A percentile compares a stretch with the other conserved stretches of the same genome.
phyloP scores from a whole-genome alignment of 2,329 filamentous ascomycete species.

The Diaporthe caulivora region DNA sequence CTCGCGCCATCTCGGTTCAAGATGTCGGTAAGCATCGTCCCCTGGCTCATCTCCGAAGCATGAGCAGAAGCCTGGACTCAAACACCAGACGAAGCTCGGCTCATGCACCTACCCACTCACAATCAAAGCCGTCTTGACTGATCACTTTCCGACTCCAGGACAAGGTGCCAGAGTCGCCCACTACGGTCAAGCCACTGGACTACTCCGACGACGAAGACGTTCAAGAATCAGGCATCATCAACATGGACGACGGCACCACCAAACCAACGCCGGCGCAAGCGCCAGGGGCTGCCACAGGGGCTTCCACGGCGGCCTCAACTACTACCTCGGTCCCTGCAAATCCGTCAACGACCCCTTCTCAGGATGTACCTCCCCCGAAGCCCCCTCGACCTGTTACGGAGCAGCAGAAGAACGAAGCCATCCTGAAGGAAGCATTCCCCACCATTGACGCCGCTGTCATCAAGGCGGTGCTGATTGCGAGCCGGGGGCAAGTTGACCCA shows the following conservation, averaged over 20 bases:
- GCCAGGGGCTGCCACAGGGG: conserved; percentile 44
- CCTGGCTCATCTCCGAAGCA: conserved; percentile 39
- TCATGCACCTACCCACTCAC: conserved; percentile 35
- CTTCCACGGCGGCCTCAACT: conserved; percentile 44
- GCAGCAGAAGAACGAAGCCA: conserved; percentile 86
- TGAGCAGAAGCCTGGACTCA: conserved; percentile 30
- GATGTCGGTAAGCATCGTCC: conserved; percentile 38
- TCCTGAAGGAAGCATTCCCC: conserved; percentile 94
- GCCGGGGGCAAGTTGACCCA: conserved; percentile 87
- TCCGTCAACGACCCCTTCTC: conserved; percentile 46
- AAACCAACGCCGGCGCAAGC: conserved; percentile 40
- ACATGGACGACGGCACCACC: conserved; percentile 50
- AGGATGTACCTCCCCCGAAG: conserved; percentile 75
- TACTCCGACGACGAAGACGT: conserved; percentile 79
- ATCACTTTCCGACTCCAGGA: conserved; percentile 30
- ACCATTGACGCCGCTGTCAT: conserved; percentile 83
- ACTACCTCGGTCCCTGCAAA: conserved; percentile 41
- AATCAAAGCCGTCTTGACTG: conserved; percentile 26
- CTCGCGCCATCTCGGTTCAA: conserved; percentile 37
- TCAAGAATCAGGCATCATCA: conserved; percentile 68
- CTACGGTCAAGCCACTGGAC: conserved; percentile 73
- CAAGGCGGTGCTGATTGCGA: conserved; percentile 89
- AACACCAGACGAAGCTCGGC: conserved; percentile 37
- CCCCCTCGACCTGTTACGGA: conserved; percentile 87
- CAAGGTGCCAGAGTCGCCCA: conserved; percentile 70